Conservation (phyloP, 1,284 basidiomycete species). For the Grifola frondosa region DNA sequence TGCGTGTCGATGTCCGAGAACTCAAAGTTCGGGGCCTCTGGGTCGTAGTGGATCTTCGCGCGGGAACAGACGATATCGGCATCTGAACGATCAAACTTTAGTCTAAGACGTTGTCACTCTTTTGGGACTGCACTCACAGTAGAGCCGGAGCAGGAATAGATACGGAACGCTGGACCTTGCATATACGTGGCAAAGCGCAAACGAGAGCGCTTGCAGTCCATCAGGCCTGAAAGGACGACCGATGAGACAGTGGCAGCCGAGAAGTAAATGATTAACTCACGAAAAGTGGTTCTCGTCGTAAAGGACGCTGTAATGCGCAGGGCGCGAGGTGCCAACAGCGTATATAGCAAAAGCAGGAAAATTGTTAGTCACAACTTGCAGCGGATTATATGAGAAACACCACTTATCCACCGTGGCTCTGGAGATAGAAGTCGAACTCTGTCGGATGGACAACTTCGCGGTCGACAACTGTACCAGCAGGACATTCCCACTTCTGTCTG, state of each 20-base stretch:
- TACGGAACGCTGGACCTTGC: slow-evolving; percentile 78
- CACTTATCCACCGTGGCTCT: slow-evolving; percentile 63
- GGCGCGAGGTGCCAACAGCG: slow-evolving; percentile 47
- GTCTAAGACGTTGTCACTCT: no score
- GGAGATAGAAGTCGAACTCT: slow-evolving; percentile 81
- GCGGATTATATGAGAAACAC: neutral
- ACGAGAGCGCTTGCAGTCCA: slow-evolving; percentile 67
- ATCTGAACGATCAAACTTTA: slow-evolving; percentile 44
- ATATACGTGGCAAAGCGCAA: slow-evolving; percentile 79
- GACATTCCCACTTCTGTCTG: slow-evolving; percentile 72
- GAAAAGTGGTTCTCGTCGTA: slow-evolving; percentile 59
- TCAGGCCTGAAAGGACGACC: slow-evolving; percentile 49
- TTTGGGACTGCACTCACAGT: slow-evolving; percentile 59
- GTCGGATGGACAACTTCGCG: slow-evolving; percentile 67
- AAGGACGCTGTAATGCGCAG: slow-evolving; percentile 68
- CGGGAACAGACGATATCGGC: slow-evolving; percentile 82
- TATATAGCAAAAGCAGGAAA: slow-evolving; percentile 15
- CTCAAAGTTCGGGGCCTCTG: slow-evolving; percentile 47
- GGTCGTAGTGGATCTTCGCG: slow-evolving; percentile 80
- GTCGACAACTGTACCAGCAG: slow-evolving; percentile 75
- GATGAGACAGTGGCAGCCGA: slow-evolving; percentile 4
- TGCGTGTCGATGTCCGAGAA: slow-evolving; percentile 53
- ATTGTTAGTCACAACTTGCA: slow-evolving; percentile 9
- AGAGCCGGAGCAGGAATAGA: slow-evolving; percentile 83
- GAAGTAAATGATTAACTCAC: slow-evolving; percentile 30